Base-by-base conservation (phyloP, 331 rosid species). In the Telfairia occidentalis region DNA sequence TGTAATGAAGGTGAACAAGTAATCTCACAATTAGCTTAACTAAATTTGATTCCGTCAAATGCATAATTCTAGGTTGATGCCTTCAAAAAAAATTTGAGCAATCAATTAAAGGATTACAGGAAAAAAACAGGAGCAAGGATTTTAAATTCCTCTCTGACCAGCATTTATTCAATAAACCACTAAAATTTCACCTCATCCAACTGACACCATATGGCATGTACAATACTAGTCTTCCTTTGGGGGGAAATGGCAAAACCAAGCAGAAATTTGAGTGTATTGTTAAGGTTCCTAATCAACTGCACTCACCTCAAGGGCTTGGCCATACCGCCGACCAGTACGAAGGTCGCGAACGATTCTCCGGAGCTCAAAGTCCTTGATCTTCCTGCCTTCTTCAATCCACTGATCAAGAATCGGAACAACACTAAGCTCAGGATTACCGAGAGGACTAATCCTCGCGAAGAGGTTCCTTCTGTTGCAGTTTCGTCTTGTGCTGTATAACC, bases 271-370 rank as follows among this genome's bases (percentile, higher is more conserved):
- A 29, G 59, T 9, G 7, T 16, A 60, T 8, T 24, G 16, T 10
- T n/a, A n/a, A n/a, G n/a, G n/a, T n/a, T n/a, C n/a, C n/a, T n/a
- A n/a, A n/a, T 9, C 46, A 58, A 74, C 7, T 34, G 0, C 45
- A 45, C 63, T 59, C 30, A 86, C 95, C 90, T 89, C 78, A 18
- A 91, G 97, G n/a, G 97, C 97, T 3, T 91, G 97, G 48, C 6
- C 72, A 80, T 50, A 83, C 48, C 97, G 95, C 72, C 65, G 81
- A 74, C 78, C 71, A 53, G 26, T 2, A 29, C 95, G 92, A 9
- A 87, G 95, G 32, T 28, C 48, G 48, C 82, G 87, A 34, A 89
- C 52, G 80, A 91, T 83, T 49, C 24, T 19, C 9, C 75, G 82
- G 61, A 89, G 85, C 34, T 86, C 83, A 12, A 13, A 0, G 12